These are phyloP conservation scores for Trypanosomatidae sp. DNA, from an alignment of 208 protist species.

Conservation along the genomic window DNA sequence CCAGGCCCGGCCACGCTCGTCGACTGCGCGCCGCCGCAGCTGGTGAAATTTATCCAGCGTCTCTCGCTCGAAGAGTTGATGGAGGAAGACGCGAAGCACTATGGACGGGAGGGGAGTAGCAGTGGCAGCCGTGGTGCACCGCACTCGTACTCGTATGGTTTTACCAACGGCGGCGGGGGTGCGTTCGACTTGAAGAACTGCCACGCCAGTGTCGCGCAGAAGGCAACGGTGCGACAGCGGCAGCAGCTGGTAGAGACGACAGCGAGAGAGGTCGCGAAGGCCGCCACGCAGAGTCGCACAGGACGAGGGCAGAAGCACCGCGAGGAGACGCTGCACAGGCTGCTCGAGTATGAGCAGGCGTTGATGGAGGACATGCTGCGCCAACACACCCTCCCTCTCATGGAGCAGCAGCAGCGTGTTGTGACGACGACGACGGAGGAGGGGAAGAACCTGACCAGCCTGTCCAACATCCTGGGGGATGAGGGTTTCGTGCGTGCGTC, in stretches of 20 bases:
- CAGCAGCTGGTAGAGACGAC: slow-evolving; percentile 24
- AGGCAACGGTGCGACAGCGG: slow-evolving; percentile 17
- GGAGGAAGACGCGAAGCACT: slow-evolving; percentile 44
- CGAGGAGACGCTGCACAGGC: slow-evolving; percentile 42
- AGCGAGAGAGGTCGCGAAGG: slow-evolving; percentile 21
- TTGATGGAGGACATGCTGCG: slow-evolving; percentile 63
- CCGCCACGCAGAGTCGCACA: slow-evolving; percentile 24
- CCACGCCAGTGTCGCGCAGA: no score
- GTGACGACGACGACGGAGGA: neutral
- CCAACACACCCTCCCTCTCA: slow-evolving; percentile 62
- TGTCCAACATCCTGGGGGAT: slow-evolving; percentile 24
- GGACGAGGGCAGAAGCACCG: slow-evolving; percentile 36
- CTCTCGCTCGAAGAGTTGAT: slow-evolving; percentile 82
- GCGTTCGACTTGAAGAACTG: slow-evolving; percentile 60
- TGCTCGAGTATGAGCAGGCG: slow-evolving; percentile 74
- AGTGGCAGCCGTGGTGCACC: slow-evolving; percentile 2
- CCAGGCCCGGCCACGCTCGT: slow-evolving; percentile 81
- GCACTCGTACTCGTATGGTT: neutral
- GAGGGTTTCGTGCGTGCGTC: slow-evolving; percentile 27
- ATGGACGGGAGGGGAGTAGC: slow-evolving; percentile 11
- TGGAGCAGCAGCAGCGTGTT: slow-evolving; percentile 25
- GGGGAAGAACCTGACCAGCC: slow-evolving; percentile 8
- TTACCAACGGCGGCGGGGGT: slow-evolving; percentile 17
- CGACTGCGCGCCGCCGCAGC: slow-evolving; percentile 79
- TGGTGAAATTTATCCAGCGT: slow-evolving; percentile 86